phyloP scores from a whole-genome alignment of 345 rosid genomes.

The thale cress (Arabidopsis thaliana) region DNA sequence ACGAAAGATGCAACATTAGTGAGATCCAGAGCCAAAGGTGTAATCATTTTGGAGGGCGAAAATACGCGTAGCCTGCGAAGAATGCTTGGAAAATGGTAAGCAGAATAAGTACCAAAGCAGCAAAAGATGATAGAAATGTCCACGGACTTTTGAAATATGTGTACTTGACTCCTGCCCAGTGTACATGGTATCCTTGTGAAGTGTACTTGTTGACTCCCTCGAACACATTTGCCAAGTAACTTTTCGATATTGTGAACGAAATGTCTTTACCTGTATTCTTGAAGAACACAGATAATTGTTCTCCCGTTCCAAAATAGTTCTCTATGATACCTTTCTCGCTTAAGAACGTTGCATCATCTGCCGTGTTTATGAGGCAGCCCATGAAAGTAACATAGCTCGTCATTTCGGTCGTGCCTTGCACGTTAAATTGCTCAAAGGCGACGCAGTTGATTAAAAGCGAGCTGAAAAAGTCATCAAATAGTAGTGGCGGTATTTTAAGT shows the following conservation, averaged over 20 bases:
- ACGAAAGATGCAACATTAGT: neutral
- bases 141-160: slow-evolving; percentile 27
- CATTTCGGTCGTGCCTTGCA: slow-evolving; percentile 48
- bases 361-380: slow-evolving; percentile 56
- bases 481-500: slow-evolving; percentile 52
- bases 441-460: slow-evolving; percentile 56
- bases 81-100: slow-evolving; percentile 34
- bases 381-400: slow-evolving; percentile 58
- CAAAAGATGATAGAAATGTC: slow-evolving; percentile 24
- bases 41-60: neutral
- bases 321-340: slow-evolving; percentile 53
- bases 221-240: slow-evolving; percentile 50
- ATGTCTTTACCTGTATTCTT: slow-evolving; percentile 54
- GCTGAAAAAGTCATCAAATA: slow-evolving; percentile 51
- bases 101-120: slow-evolving; percentile 12
- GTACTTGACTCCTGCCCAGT: slow-evolving; percentile 28
- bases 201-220: slow-evolving; percentile 57
- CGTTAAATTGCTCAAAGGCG: slow-evolving; percentile 60
- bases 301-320: slow-evolving; percentile 60
- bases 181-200: slow-evolving; percentile 37
- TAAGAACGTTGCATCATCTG: slow-evolving; percentile 53
- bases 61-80: slow-evolving; percentile 22
- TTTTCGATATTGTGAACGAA: slow-evolving; percentile 45
- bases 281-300: slow-evolving; percentile 57
- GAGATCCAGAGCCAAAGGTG: neutral